These are phyloP conservation scores for Colletotrichum horii DNA, from an alignment of 2,329 filamentous ascomycete genomes.

Conservation along the genomic window DNA sequence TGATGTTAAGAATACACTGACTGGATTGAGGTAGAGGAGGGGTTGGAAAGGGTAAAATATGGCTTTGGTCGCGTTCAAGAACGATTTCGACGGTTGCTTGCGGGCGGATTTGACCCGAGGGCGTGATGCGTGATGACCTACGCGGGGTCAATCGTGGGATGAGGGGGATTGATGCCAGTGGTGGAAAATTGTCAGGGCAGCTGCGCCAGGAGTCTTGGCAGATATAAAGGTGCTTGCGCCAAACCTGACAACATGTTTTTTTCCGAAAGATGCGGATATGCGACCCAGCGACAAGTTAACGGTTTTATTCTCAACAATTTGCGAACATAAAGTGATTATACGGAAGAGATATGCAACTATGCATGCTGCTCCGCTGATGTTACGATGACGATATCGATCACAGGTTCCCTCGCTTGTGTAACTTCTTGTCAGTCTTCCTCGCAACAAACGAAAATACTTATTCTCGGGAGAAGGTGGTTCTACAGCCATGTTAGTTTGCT, in stretches of 20 bases:
- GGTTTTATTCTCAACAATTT: neutral
- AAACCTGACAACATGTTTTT: neutral
- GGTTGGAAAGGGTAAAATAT: no score
- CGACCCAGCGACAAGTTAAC: neutral
- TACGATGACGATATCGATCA: no score
- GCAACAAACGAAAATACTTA: no score
- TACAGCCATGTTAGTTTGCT: no score
- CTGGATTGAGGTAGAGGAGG: neutral
- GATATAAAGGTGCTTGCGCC: neutral
- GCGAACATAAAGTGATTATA: no score
- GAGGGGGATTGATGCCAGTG: conserved; percentile 4
- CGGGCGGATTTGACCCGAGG: conserved; percentile 12
- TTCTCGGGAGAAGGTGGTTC: no score
- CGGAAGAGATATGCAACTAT: no score
- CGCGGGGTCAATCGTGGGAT: conserved; percentile 5
- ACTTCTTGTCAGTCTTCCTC: no score
- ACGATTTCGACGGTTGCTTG: neutral
- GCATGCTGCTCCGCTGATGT: no score
- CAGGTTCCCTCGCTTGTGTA: no score
- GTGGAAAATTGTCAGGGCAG: conserved; percentile 10
- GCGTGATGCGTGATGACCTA: conserved; percentile 10
- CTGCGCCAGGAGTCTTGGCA: conserved; percentile 14
- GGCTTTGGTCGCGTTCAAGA: neutral
- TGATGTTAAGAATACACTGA: neutral
- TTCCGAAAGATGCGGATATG: neutral